Base-by-base conservation (phyloP, 2,329 filamentous ascomycete genomes). In the Cryphonectria radicalis region DNA sequence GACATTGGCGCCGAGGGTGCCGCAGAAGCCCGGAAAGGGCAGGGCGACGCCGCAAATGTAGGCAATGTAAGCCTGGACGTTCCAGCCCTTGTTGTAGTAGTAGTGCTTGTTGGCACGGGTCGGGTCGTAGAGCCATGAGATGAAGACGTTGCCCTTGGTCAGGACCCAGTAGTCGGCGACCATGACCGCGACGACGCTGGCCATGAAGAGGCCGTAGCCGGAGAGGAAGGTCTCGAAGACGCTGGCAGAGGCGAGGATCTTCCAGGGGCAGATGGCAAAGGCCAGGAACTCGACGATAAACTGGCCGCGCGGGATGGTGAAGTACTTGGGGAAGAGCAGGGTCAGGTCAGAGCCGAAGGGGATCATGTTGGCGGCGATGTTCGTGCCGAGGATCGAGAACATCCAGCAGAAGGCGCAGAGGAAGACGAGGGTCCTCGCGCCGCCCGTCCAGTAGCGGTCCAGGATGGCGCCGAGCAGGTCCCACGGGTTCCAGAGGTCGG, bases 291-390 rank as follows among this genome's bases (percentile, higher is more conserved):
- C 69, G 63, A 74, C 72, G 6, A 76, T 72, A 57, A 75, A 70
- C 68, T 81, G 68, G 76, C 80, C 66, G 67, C 79, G 64, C 32
- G 80, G 77, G 67, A 83, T 83, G 42, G 80, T 82, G 14, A 81
- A 77, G 37, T 81, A 78, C 59, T 80, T 77, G 43, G 77, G 77
- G 19, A 82, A 77, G 3, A 78, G 70, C 77, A 79, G 79, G 63
- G 77, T 77, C n/a, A 78, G 77, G 28, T 81, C 81, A 10, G 75
- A 76, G 35, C 82, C 77, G 73, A 83, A 82, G 32, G 82, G 77
- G 4, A 80, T 81, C 66, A 80, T 80, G 50, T 82, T 80, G n/a
- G 78, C 76, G 17, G 74, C 75, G 13, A 77, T 74, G 55, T 76
- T 75, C 6, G 74, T 76, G 28, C 74, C 74, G 19, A 76, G 70